phyloP scores from a whole-genome alignment of 2,329 filamentous ascomycete genomes.

The Pyricularia sp. region DNA sequence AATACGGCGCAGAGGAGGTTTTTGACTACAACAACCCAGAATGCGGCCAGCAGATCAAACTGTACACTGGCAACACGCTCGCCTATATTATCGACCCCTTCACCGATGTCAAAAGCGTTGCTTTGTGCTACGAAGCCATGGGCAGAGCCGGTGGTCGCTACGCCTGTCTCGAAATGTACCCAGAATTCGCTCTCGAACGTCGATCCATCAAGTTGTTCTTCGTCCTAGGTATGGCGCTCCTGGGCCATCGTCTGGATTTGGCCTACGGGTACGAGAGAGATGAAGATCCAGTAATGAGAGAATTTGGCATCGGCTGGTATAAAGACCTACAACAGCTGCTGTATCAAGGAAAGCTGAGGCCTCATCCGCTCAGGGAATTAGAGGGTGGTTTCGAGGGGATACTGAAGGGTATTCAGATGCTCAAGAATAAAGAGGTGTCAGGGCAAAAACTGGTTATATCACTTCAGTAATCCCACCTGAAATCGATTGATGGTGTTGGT shows the following conservation, averaged over 20 bases:
- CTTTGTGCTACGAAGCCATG: slow-evolving; percentile 30
- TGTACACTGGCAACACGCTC: slow-evolving; percentile 31
- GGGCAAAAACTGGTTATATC: background rate
- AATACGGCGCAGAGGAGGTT: slow-evolving; percentile 34
- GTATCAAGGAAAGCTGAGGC: background rate
- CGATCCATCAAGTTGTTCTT: slow-evolving; percentile 6
- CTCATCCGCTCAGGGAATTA: background rate
- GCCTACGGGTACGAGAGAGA: background rate
- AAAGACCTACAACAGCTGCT: background rate
- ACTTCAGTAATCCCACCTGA: background rate
- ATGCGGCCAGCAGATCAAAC: slow-evolving; percentile 28
- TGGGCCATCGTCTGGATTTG: background rate
- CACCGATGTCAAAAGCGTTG: slow-evolving; percentile 23
- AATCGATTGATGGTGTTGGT: background rate
- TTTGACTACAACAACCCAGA: slow-evolving; percentile 30
- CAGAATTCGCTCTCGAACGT: slow-evolving; percentile 6
- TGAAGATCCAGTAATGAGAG: background rate
- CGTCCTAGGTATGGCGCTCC: background rate
- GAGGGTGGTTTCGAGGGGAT: background rate
- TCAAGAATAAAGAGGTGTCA: background rate
- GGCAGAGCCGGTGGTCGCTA: slow-evolving; percentile 13
- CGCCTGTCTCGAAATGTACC: slow-evolving; percentile 9
- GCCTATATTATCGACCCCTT: slow-evolving; percentile 39
- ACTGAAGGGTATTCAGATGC: background rate
- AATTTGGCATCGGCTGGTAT: background rate